These are phyloP conservation scores for Musa itinerans DNA, from an alignment of 176 grass and related monocot species.

Conservation along the genomic window DNA sequence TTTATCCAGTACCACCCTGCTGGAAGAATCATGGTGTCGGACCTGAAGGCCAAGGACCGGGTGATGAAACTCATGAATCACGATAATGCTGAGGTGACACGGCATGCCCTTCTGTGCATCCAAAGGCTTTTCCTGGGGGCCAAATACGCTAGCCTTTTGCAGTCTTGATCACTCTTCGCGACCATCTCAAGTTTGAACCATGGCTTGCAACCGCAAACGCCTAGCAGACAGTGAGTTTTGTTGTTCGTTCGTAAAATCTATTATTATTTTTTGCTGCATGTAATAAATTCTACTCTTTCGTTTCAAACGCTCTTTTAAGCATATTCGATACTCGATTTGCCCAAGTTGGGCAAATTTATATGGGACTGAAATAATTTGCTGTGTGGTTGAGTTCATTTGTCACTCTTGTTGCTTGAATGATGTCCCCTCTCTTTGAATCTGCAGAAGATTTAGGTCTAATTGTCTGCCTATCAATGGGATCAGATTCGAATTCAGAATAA, in stretches of 20 bases:
- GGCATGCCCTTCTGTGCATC: constrained; percentile 64
- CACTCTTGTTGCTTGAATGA: too few species aligned
- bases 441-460: too few species aligned
- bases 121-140: constrained; percentile 98
- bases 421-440: too few species aligned
- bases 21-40: constrained; percentile 52
- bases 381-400: too few species aligned
- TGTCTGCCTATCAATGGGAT: too few species aligned
- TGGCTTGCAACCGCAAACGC: constrained; percentile 25
- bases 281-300: constrained; percentile 39
- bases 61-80: constrained; percentile 97
- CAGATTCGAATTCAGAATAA: too few species aligned
- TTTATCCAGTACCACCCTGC: constrained; percentile 65
- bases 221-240: constrained; percentile 7
- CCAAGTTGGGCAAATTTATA: too few species aligned
- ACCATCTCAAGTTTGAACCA: constrained; percentile 23
- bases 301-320: not conserved
- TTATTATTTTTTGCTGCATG: constrained; percentile 33
- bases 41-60: constrained; percentile 85
- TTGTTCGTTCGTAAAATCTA: constrained; percentile 33
- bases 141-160: constrained; percentile 85
- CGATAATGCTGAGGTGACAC: constrained; percentile 74
- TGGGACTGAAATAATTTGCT: too few species aligned
- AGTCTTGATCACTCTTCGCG: constrained; percentile 38
- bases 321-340: too few species aligned